Conservation (phyloP, 2,329 filamentous ascomycete genomes). For the Calonectria pseudoturangicola region DNA sequence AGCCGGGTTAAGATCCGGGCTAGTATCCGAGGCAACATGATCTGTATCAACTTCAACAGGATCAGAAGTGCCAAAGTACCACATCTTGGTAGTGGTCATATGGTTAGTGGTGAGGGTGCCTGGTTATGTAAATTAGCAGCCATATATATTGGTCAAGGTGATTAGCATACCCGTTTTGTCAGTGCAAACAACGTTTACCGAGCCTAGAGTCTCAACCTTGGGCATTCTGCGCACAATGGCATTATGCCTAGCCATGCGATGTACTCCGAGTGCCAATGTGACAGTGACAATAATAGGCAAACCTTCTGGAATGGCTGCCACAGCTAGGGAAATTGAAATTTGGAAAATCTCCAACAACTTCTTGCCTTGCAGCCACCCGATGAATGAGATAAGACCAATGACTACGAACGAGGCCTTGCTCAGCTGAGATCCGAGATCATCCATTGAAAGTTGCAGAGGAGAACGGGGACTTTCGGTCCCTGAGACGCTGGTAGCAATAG, state of each 20-base stretch:
- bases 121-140: constrained; percentile 56
- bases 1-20: constrained; percentile 78
- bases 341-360: constrained; percentile 95
- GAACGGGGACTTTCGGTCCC: constrained; percentile 97
- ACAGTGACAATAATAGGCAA: constrained; percentile 99
- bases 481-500: constrained; percentile 94
- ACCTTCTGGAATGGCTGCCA: constrained; percentile 96
- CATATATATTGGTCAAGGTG: not conserved
- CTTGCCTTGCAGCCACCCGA: constrained; percentile 93
- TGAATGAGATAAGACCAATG: constrained; percentile 92
- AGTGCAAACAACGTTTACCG: constrained; percentile 99
- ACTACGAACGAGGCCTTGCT: constrained; percentile 98
- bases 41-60: constrained; percentile 73
- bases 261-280: constrained; percentile 93
- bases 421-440: constrained; percentile 94
- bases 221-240: constrained; percentile 97
- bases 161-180: constrained; percentile 87
- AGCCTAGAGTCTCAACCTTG: constrained; percentile 97
- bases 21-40: constrained; percentile 71
- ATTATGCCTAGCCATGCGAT: constrained; percentile 96
- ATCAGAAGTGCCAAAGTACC: constrained; percentile 85
- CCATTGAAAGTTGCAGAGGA: constrained; percentile 96
- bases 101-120: constrained; percentile 97
- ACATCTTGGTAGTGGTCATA: constrained; percentile 98
- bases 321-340: constrained; percentile 96